Base-by-base conservation (phyloP, 2,329 filamentous ascomycete genomes). In the Microdochium bolleyi region DNA sequence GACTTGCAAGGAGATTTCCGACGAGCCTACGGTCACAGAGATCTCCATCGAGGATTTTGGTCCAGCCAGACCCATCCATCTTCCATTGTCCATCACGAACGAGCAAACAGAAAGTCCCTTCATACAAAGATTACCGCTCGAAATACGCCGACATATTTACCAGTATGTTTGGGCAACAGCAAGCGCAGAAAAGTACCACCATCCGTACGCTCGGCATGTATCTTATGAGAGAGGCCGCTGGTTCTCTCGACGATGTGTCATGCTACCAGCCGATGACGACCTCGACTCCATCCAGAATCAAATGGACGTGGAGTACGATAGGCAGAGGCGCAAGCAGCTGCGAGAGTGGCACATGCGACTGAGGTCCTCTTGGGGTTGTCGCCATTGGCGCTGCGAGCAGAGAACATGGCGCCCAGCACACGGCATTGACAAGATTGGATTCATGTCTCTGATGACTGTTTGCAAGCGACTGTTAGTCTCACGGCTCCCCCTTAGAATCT, bases 61-160 rank as follows among this genome's bases (percentile, higher is more conserved):
- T 16, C 14, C 37, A 7, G 37, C 37, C 37, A 16, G 4, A 4
- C 14, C 19, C 5, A 7, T 19, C 41, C 4, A 46, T 7, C 16
- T 8, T 13, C 9, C 19, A 2, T 3, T 24, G 13, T 19, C 9
- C 7, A 24, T 11, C 41, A 46, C 41, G 44, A 53, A 61, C 37
- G 52, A 57, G 30, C 63, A 65, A 46, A 52, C 56, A 22, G 24
- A 55, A 14, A 63, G 63, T 55, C 49, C 55, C 1, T 66, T 70
- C 53, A 65, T 69, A 52, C 61, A 60, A 49, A 60, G 58, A 25
- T 57, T 71, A 1, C 67, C 68, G 9, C 54, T 62, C 9, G 67
- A 70, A 55, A 61, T 71, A 7, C 62, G 69, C 19, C 63, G 59
- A 49, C 62, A 62, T 55, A 62, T 70, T 49, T 65, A 65, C 50